phyloP scores from a whole-genome alignment of 2,329 filamentous ascomycete genomes.

The Trichophaea hybrida region DNA sequence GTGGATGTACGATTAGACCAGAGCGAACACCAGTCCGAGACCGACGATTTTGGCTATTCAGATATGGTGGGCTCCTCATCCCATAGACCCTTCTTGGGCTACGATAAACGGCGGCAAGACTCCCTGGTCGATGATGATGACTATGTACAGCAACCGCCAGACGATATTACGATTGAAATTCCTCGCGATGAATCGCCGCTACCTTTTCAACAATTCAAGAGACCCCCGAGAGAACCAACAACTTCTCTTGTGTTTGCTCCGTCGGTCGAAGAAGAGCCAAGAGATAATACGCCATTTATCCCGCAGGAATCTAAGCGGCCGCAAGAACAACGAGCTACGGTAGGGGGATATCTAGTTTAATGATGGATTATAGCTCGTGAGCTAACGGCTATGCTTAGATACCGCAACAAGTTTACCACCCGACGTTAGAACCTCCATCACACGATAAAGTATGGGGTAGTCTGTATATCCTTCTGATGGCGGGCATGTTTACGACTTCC shows the following conservation, averaged over 20 bases:
- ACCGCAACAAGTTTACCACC: conserved; percentile 28
- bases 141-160: conserved; percentile 46
- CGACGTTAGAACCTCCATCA: conserved; percentile 47
- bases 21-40: conserved; percentile 6
- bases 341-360: not conserved
- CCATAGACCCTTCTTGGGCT: conserved; percentile 8
- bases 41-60: conserved; percentile 20
- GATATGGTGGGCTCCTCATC: conserved; percentile 8
- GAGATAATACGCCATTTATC: conserved; percentile 15
- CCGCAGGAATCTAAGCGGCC: not conserved
- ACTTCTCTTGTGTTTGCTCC: conserved; percentile 6
- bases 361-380: conserved; percentile 36
- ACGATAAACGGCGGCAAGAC: not conserved
- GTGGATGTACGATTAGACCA: conserved; percentile 46
- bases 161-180: conserved; percentile 33
- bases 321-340: not conserved
- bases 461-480: conserved; percentile 72
- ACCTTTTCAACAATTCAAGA: conserved; percentile 46
- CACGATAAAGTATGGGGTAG: conserved; percentile 90
- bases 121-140: conserved; percentile 44
- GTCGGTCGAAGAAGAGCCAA: conserved; percentile 30
- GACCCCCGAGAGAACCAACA: conserved; percentile 11
- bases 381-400: conserved; percentile 28
- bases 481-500: conserved; percentile 73
- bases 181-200: conserved; percentile 40